Evolutionary conservation across 2,329 filamentous ascomycete genomes (phyloP).

Genomic region (Sporothrix humicola): DNA sequence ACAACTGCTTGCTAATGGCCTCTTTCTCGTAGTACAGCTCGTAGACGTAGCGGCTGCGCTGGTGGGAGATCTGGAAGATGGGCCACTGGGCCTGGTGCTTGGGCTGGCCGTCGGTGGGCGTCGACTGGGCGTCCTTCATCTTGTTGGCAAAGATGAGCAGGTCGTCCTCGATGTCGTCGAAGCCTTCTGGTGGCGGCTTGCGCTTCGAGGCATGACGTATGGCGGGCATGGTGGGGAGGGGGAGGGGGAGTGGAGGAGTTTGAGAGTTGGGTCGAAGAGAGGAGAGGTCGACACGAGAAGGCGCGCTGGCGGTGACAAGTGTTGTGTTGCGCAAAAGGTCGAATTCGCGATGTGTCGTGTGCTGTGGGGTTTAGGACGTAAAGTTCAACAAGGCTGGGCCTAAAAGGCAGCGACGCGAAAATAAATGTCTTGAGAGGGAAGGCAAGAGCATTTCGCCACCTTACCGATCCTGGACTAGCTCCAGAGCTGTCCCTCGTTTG

Average conservation of each 20-base stretch:
- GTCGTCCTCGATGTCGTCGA: constrained; percentile 86
- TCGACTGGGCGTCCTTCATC: constrained; percentile 95
- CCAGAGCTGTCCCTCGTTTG: constrained; percentile 10
- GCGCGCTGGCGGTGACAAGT: background rate
- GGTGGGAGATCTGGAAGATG: constrained; percentile 95
- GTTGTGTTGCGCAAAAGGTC: constrained; percentile 22
- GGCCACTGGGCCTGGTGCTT: constrained; percentile 96
- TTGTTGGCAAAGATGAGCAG: constrained; percentile 85
- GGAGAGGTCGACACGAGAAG: too few relatives aligned
- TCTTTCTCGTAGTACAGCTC: constrained; percentile 98
- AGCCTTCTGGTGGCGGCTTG: constrained; percentile 84
- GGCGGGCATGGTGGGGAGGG: constrained; percentile 66
- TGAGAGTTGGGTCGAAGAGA: constrained; percentile 29
- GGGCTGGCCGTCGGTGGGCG: constrained; percentile 76
- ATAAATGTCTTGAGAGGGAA: background rate
- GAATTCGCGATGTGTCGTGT: constrained; percentile 14
- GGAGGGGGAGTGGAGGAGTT: background rate
- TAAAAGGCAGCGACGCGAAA: constrained; percentile 2
- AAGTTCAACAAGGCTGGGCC: constrained; percentile 22
- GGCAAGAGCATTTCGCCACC: constrained; percentile 1
- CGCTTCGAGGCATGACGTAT: constrained; percentile 76
- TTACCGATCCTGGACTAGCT: background rate
- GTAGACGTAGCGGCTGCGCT: constrained; percentile 91
- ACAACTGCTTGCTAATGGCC: constrained; percentile 87
- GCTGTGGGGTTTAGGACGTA: background rate